Conservation (phyloP, 108 stramenopile genomes). For the Nitzschia palea region DNA sequence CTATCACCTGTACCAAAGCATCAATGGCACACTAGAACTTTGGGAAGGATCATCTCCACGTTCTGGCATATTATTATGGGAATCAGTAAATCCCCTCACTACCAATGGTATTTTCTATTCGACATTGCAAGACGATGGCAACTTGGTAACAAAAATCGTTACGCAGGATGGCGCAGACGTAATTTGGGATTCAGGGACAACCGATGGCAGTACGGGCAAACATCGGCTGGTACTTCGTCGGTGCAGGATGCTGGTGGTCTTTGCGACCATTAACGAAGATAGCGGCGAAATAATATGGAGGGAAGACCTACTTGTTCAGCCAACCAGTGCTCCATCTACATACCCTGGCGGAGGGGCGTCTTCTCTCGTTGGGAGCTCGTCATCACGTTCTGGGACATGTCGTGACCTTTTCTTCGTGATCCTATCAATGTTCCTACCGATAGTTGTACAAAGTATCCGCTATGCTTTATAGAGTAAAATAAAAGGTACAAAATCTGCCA, state of each 20-base stretch:
- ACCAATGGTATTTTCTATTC: conserved; percentile 5
- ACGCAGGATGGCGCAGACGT: not conserved
- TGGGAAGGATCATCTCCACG: not conserved
- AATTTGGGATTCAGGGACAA: conserved; percentile 3
- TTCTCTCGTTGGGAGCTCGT: too few relatives aligned
- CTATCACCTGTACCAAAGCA: conserved; percentile 4
- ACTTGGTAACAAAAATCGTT: conserved; percentile 1
- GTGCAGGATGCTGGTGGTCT: not conserved
- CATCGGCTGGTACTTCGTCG: not conserved
- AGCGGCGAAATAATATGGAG: not conserved
- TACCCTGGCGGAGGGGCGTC: too few relatives aligned
- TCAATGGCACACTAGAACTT: conserved; percentile 11
- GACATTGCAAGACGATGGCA: conserved; percentile 9
- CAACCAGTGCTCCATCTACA: too few relatives aligned
- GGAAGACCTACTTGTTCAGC: not conserved
- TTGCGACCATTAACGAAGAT: not conserved
- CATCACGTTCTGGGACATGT: too few relatives aligned
- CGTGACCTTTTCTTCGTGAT: too few relatives aligned
- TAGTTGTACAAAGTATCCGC: too few relatives aligned
- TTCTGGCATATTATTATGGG: conserved; percentile 12
- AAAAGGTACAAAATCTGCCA: too few relatives aligned
- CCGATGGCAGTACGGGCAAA: not conserved
- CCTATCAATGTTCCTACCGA: too few relatives aligned
- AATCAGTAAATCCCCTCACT: not conserved
- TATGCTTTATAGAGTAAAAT: too few relatives aligned